Evolutionary conservation across 2,329 filamentous ascomycete species (phyloP), one percentile per base, ranked within the genome.

Genomic region (Colletotrichum tanaceti): DNA sequence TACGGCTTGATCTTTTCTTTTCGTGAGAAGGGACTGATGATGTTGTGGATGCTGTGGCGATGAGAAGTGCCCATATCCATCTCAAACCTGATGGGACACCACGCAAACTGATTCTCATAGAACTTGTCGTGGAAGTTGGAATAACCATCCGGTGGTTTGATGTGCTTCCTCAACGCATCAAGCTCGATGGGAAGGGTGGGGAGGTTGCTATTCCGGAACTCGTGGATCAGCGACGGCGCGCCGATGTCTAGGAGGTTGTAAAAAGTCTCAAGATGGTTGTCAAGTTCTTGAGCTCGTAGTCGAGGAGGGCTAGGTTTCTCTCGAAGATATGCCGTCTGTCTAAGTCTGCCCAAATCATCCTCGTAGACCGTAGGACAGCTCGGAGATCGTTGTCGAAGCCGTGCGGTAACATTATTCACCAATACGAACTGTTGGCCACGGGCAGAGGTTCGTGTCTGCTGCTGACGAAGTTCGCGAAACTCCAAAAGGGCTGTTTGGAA

Each of bases 41-140:
- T 65, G 22, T 70, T 43, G 46, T 24, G 58, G 22, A 64, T 68
- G n/a, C 14, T 24, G 5, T 6, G 14, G 1, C 13, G 13, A 57
- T 50, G 52, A 65, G 22, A 22, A 49, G 14, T 9, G 1, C 61
- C 50, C 71, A 73, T 73, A 10, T 46, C 41, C 39, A 63, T 58
- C 18, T 64, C 58, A 20, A 73, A 70, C 13, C 55, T 35, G 38
- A 73, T 65, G 4, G 72, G 63, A 14, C 71, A 73, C 72, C 72
- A 73, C 7, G 39, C 49, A 41, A 59, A 70, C 47, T 72, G 71
- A 24, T 53, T 59, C 13, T 24, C 16, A 47, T 63, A 62, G 54
- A 72, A 71, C 1, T 11, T 2, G 1, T 24, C 10, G 35, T 47
- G 44, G 20, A 58, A 58, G 10, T 47, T 3, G n/a, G 22, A 5